Conservation (phyloP, 306 rosid species). For the Rosa chinensis region DNA sequence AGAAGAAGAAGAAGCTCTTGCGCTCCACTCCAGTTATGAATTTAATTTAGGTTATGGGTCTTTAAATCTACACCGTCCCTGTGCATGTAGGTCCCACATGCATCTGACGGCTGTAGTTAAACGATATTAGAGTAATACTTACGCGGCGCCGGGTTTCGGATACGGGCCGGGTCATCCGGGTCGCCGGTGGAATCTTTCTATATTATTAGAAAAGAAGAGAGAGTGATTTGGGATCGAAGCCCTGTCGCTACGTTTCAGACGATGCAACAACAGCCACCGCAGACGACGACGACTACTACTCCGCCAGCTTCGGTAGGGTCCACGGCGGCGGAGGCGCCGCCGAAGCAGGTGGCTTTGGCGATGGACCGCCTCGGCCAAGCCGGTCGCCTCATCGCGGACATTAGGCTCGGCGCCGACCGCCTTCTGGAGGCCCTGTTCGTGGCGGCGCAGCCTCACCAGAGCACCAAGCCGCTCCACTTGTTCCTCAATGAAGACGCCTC, state of each 20-base stretch:
- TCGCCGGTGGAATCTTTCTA: background rate
- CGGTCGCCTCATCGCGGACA: slow-evolving; percentile 78
- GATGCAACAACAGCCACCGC: slow-evolving; percentile 34
- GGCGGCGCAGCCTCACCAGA: slow-evolving; percentile 72
- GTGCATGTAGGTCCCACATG: fast-evolving
- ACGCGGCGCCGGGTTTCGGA: background rate
- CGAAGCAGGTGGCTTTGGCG: slow-evolving; percentile 88
- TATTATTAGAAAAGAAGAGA: no score
- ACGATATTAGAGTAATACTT: background rate
- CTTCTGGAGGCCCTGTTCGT: slow-evolving; percentile 80
- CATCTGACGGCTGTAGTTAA: background rate
- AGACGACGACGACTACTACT: slow-evolving; percentile 30
- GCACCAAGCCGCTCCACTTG: slow-evolving; percentile 61
- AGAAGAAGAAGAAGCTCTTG: background rate
- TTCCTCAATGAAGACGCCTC: slow-evolving; percentile 74
- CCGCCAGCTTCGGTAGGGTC: slow-evolving; percentile 36
- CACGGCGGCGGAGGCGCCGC: slow-evolving; percentile 71
- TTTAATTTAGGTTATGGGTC: background rate
- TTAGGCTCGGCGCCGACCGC: slow-evolving; percentile 88
- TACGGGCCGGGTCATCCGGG: background rate
- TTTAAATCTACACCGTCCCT: background rate
- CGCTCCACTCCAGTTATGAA: background rate
- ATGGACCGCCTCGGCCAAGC: slow-evolving; percentile 86
- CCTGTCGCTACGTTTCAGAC: background rate
- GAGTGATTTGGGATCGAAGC: no score